phyloP scores from a whole-genome alignment of 768 basidiomycete genomes.

The Suillus placidus region DNA sequence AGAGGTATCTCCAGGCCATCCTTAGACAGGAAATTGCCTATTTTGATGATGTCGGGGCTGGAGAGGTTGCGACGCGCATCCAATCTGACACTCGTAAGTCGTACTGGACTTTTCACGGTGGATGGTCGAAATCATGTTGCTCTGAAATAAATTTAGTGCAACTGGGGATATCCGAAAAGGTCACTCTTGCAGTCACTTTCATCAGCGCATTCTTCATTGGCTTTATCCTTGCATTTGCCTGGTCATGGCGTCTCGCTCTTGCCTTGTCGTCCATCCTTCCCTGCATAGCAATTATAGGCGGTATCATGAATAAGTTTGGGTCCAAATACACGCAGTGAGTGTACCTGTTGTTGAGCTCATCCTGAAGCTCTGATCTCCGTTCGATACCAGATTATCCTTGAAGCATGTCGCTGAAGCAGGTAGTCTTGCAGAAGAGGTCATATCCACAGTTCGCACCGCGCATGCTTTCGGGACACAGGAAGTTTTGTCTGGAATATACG shows the following conservation, averaged over 20 bases:
- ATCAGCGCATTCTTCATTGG: conserved; percentile 49
- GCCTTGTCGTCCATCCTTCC: conserved; percentile 53
- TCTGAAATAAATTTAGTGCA: conserved; percentile 44
- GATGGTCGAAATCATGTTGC: neutral
- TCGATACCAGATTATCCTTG: conserved; percentile 36
- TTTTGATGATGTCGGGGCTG: conserved; percentile 48
- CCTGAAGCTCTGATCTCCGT: neutral
- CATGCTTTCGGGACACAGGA: conserved; percentile 58
- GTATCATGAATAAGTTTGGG: conserved; percentile 39
- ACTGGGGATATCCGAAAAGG: conserved; percentile 56
- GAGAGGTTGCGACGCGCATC: conserved; percentile 61
- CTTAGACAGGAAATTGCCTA: conserved; percentile 56
- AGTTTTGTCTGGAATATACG: conserved; percentile 47
- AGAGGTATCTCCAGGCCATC: conserved; percentile 49
- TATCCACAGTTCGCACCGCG: conserved; percentile 55
- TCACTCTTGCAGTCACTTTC: conserved; percentile 41
- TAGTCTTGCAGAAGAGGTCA: conserved; percentile 61
- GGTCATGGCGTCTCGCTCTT: conserved; percentile 51
- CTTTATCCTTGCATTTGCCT: conserved; percentile 46
- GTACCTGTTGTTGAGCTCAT: neutral
- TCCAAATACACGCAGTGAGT: conserved; percentile 32
- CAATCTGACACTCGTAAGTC: conserved; percentile 19
- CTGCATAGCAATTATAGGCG: conserved; percentile 48
- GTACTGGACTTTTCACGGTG: neutral
- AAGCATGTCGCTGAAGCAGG: conserved; percentile 48